phyloP scores from a whole-genome alignment of 306 rosid genomes.

The Carpinus fangiana region DNA sequence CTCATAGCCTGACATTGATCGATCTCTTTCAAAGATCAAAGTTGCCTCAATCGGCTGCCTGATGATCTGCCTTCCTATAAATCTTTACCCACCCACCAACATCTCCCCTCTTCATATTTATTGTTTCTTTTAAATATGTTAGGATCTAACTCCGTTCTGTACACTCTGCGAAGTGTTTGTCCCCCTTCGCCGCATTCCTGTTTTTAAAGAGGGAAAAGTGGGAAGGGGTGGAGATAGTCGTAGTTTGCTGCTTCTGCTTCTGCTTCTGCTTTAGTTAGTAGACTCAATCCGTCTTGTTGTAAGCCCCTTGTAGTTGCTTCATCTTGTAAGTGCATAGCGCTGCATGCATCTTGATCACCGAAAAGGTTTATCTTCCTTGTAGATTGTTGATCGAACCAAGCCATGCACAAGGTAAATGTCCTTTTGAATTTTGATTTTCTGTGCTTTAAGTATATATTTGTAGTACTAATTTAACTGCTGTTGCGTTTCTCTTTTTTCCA shows the following conservation, averaged over 20 bases:
- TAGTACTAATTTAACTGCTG: neutral
- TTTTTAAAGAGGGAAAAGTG: constrained; percentile 63
- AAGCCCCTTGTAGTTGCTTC: constrained; percentile 8
- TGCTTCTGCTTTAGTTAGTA: constrained; percentile 33
- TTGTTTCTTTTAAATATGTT: constrained; percentile 28
- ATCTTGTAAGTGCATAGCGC: constrained; percentile 20
- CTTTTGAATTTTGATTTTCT: constrained; percentile 1
- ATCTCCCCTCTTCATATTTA: constrained; percentile 21
- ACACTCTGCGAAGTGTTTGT: constrained; percentile 30
- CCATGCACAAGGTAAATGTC: constrained; percentile 47
- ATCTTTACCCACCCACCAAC: constrained; percentile 11
- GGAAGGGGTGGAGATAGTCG: constrained; percentile 41
- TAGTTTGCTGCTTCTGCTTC: constrained; percentile 30
- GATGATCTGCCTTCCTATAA: constrained; percentile 18
- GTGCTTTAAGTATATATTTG: neutral
- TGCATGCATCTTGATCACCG: constrained; percentile 24
- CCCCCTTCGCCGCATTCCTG: constrained; percentile 57
- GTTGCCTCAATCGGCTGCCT: constrained; percentile 18
- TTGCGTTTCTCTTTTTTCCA: neutral
- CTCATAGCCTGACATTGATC: constrained; percentile 2
- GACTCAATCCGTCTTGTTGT: constrained; percentile 27
- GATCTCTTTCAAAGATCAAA: constrained; percentile 1
- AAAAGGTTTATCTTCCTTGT: constrained; percentile 23
- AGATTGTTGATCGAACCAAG: constrained; percentile 46
- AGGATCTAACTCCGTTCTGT: constrained; percentile 27